Evolutionary conservation across 352 stramenopile species (phyloP).

Genomic region (Globisporangium ultimum): DNA sequence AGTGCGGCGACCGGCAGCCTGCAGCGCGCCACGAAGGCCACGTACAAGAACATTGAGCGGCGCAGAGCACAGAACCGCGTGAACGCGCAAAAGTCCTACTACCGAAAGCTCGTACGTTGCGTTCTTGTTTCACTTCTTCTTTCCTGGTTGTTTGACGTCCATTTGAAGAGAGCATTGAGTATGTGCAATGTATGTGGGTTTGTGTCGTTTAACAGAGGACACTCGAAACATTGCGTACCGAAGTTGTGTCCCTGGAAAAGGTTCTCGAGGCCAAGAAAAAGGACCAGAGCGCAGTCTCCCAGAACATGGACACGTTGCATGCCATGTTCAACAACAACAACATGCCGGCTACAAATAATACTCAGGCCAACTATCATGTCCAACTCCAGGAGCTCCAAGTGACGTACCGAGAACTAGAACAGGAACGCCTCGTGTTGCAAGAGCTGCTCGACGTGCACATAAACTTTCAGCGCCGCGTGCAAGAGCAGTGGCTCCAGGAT

Average conservation of each 20-base stretch:
- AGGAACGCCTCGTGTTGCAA: conserved; percentile 20
- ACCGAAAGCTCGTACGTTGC: conserved; percentile 27
- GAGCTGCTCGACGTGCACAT: conserved; percentile 17
- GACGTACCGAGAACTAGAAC: conserved; percentile 17
- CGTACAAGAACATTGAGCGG: conserved; percentile 20
- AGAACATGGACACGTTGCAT: background rate
- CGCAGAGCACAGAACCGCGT: conserved; percentile 36
- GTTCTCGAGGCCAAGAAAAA: too few species aligned
- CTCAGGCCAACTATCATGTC: background rate
- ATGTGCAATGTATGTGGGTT: too few species aligned
- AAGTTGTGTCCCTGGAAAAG: conserved; percentile 26
- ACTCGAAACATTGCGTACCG: conserved; percentile 20
- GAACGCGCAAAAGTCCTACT: conserved; percentile 34
- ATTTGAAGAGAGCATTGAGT: too few species aligned
- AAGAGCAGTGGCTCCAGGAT: background rate
- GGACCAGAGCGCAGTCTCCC: too few species aligned
- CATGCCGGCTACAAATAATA: too few species aligned
- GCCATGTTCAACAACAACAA: conserved; percentile 5
- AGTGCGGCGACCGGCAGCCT: too few species aligned
- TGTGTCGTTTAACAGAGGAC: conserved; percentile 15
- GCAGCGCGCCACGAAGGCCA: conserved; percentile 6
- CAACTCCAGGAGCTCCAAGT: conserved; percentile 18
- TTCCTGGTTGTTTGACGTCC: too few species aligned
- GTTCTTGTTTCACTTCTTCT: too few species aligned
- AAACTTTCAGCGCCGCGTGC: conserved; percentile 23